Conservation (phyloP, 495 filamentous ascomycete species). For the Antarctomyces pellizariae region DNA sequence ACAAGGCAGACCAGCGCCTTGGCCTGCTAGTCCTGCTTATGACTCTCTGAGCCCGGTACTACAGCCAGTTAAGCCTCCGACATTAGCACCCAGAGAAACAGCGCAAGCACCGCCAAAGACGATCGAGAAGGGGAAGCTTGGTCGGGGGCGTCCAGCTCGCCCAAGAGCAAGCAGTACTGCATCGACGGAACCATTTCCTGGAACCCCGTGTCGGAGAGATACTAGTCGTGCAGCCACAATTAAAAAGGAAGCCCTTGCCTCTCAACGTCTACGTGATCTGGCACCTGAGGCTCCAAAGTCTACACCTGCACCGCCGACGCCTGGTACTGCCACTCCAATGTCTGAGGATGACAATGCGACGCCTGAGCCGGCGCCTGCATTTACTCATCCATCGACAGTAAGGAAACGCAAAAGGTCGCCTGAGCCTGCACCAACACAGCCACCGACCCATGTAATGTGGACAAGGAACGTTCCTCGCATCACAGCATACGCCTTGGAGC, state of each 20-base stretch:
- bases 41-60: constrained; percentile 25
- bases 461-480: constrained; percentile 60
- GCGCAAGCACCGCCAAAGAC: constrained; percentile 6
- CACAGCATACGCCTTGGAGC: constrained; percentile 55
- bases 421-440: constrained; percentile 13
- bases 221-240: constrained; percentile 18
- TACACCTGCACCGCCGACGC: too few species aligned
- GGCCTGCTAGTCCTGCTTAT: constrained; percentile 16
- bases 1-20: constrained; percentile 18
- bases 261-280: constrained; percentile 17
- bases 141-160: constrained; percentile 9
- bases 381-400: constrained; percentile 1
- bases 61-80: constrained; percentile 14
- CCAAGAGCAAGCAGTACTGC: constrained; percentile 25
- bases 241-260: too few species aligned
- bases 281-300: constrained; percentile 15
- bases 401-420: constrained; percentile 7
- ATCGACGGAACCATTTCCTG: too few species aligned
- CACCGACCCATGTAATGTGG: constrained; percentile 37
- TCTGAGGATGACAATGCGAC: too few species aligned
- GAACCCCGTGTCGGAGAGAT: constrained; percentile 15
- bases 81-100: constrained; percentile 7
- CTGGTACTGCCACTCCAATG: too few species aligned
- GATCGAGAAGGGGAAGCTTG: constrained; percentile 9
- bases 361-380: too few species aligned